A percentile compares a stretch with the other conserved stretches of the same genome.
phyloP scores from a whole-genome alignment of 2,329 filamentous ascomycete genomes.

The Gaeumannomyces sp. region DNA sequence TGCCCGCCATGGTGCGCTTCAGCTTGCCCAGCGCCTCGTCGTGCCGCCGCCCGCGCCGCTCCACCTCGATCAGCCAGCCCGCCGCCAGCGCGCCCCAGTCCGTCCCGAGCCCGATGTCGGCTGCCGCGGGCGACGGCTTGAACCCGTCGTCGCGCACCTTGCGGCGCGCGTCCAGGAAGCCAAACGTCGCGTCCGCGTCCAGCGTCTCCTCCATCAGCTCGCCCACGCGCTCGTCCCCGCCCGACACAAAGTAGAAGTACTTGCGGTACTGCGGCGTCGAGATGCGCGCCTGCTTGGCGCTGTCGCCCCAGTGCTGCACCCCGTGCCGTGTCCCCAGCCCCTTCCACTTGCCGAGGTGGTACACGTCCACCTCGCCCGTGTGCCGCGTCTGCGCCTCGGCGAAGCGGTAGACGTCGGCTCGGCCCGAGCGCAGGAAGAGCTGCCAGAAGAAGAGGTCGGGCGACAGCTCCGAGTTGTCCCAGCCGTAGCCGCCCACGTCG shows the following conservation, averaged over 20 bases:
- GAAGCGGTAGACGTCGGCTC: conserved; percentile 50
- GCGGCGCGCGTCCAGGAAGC: conserved; percentile 47
- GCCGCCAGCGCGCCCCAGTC: conserved; percentile 53
- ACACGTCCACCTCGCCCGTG: conserved; percentile 55
- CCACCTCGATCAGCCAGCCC: conserved; percentile 55
- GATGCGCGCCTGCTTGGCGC: conserved; percentile 56
- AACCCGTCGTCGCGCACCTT: conserved; percentile 51
- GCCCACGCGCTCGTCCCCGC: conserved; percentile 51
- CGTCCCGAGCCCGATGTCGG: conserved; percentile 49
- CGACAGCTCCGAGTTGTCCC: conserved; percentile 60
- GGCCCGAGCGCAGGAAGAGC: conserved; percentile 54
- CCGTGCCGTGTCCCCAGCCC: conserved; percentile 58
- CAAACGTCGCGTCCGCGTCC: conserved; percentile 46
- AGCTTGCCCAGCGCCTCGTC: conserved; percentile 46
- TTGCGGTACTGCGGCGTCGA: conserved; percentile 52
- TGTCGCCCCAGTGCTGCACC: conserved; percentile 56
- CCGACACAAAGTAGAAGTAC: conserved; percentile 50
- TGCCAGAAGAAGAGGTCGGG: conserved; percentile 58
- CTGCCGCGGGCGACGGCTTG: conserved; percentile 34
- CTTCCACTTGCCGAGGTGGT: conserved; percentile 51
- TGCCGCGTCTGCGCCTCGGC: conserved; percentile 54
- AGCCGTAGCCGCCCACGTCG: conserved; percentile 57
- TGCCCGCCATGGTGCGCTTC: conserved; percentile 40
- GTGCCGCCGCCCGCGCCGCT: conserved; percentile 47
- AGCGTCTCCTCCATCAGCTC: conserved; percentile 46